phyloP scores from a whole-genome alignment of 768 basidiomycete species.

The Mycena vulgaris region DNA sequence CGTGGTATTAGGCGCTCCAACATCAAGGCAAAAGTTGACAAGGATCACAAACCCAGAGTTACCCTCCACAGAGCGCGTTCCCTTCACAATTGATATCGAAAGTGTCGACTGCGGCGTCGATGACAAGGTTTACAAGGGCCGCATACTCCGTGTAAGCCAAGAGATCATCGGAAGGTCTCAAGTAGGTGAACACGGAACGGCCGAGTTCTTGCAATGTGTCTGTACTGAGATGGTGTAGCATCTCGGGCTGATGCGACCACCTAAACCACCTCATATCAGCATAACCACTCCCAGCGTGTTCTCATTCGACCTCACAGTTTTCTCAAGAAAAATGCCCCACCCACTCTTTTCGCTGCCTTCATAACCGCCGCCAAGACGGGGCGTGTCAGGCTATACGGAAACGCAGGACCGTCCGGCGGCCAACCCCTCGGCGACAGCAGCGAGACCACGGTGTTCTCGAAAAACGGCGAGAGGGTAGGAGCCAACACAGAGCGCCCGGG shows the following conservation, averaged over 20 bases:
- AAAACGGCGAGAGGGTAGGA: background rate
- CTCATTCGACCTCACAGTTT: background rate
- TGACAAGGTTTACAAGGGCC: background rate
- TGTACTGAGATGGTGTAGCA: conserved; percentile 3
- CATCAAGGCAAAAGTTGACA: conserved; percentile 21
- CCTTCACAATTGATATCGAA: background rate
- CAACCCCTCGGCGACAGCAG: background rate
- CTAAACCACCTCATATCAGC: background rate
- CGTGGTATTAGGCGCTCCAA: conserved; percentile 5
- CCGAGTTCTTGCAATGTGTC: background rate
- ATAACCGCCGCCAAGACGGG: background rate
- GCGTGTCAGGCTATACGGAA: background rate
- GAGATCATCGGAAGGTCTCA: background rate
- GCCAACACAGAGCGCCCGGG: background rate
- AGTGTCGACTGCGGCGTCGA: conserved; percentile 3
- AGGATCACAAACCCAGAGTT: background rate
- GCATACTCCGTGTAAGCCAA: background rate
- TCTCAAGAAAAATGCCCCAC: conserved; percentile 9
- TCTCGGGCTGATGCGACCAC: background rate
- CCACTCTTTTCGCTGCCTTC: conserved; percentile 3
- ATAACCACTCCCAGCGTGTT: background rate
- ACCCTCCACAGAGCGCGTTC: background rate
- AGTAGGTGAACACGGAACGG: background rate
- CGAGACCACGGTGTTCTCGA: background rate
- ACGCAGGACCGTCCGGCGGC: background rate